Conservation (phyloP, 805 yeast genomes). For the Sungouiozyma intestinalis region DNA sequence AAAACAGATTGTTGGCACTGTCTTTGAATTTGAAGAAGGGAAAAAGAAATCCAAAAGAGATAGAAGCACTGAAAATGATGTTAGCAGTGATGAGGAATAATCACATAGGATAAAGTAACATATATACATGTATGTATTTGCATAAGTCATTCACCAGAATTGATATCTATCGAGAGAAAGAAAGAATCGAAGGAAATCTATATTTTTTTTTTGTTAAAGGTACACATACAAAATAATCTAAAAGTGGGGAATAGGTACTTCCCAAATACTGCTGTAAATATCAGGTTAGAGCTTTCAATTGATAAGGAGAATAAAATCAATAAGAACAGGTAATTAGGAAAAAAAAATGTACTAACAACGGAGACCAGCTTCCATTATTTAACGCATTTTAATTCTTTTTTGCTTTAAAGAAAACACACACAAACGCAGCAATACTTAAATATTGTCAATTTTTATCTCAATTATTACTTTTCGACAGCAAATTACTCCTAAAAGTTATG, state of each 20-base stretch:
- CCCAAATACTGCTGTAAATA: not conserved
- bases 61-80: constrained; percentile 5
- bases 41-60: constrained; percentile 8
- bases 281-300: not conserved
- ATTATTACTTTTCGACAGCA: not conserved
- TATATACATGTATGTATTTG: not conserved
- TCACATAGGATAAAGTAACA: not conserved
- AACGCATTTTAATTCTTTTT: not conserved
- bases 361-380: not conserved
- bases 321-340: not conserved
- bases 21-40: constrained; percentile 42
- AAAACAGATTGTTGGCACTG: constrained; percentile 79
- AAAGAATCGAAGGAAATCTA: too few species aligned
- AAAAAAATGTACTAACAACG: not conserved
- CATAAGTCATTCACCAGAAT: not conserved
- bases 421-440: not conserved
- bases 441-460: not conserved
- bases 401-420: not conserved
- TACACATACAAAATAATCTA: too few species aligned
- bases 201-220: too few species aligned
- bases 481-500: too few species aligned
- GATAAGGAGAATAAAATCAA: not conserved
- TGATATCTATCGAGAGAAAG: not conserved
- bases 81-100: constrained; percentile 2
- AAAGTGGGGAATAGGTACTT: too few species aligned